Percentiles rank a stretch among this genome's conserved stretches.
Conservation (phyloP, 177 flowering plant species). For the Vitis hybrid region DNA sequence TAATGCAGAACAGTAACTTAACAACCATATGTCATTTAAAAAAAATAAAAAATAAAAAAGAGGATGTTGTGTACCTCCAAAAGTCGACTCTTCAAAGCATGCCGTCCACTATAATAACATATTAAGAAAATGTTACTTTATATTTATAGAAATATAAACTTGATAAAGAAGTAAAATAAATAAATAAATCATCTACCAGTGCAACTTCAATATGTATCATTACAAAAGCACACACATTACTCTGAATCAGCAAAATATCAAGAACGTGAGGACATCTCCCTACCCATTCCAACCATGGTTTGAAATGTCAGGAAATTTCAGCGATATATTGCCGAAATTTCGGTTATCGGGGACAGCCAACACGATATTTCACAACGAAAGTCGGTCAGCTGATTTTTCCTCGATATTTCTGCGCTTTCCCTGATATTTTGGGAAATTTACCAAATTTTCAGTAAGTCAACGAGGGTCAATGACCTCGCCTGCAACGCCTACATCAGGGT, state of each 20-base stretch:
- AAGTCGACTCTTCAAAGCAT: constrained; percentile 76
- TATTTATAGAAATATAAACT: background rate
- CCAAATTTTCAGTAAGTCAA: no score
- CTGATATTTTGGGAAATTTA: no score
- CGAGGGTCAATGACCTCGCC: no score
- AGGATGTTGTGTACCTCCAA: constrained; percentile 50
- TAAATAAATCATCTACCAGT: background rate
- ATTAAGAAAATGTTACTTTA: background rate
- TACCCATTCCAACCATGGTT: background rate
- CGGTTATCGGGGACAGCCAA: no score
- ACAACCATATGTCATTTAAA: background rate
- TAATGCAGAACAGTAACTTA: background rate
- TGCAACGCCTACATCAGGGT: no score
- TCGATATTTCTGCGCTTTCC: no score
- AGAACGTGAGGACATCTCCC: background rate
- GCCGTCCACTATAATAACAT: constrained; percentile 71
- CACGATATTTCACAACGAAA: no score
- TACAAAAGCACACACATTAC: background rate
- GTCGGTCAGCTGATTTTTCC: no score
- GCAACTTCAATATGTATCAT: background rate
- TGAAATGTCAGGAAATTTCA: no score
- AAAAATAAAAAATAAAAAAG: background rate
- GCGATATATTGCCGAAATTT: no score
- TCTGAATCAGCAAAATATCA: background rate
- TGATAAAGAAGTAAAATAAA: background rate